A percentile compares a stretch with the other conserved stretches of the same genome.
phyloP scores from a whole-genome alignment of 2,329 filamentous ascomycete genomes.

The Apiospora saccharicola region DNA sequence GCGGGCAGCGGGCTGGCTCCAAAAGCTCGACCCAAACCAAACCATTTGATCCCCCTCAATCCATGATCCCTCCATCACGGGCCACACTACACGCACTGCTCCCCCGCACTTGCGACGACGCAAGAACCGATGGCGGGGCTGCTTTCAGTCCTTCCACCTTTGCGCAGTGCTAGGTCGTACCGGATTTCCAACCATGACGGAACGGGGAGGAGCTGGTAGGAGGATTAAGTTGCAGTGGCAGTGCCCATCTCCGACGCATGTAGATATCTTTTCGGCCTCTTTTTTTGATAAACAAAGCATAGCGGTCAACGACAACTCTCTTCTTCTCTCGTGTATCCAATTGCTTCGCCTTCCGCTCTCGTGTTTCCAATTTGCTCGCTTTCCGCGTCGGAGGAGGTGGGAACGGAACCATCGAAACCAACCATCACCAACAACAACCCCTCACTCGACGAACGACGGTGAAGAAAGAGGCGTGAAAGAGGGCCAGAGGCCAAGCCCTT shows the following conservation, averaged over 20 bases:
- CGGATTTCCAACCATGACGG: background rate
- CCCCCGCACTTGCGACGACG: conserved; percentile 12
- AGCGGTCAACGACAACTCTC: background rate
- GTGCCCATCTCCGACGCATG: background rate
- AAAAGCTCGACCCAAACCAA: background rate
- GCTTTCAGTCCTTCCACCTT: background rate
- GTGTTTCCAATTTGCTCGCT: too few species aligned
- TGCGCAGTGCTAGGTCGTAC: background rate
- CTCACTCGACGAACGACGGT: background rate
- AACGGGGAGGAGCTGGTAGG: background rate
- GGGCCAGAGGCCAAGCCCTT: background rate
- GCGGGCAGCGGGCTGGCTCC: too few species aligned
- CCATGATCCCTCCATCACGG: conserved; percentile 7
- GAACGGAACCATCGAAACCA: background rate
- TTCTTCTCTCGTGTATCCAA: background rate
- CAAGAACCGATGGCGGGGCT: background rate
- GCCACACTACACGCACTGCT: background rate
- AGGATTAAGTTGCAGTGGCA: background rate
- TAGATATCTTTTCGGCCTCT: background rate
- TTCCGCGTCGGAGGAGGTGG: background rate
- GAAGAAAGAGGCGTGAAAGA: background rate
- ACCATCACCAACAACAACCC: background rate
- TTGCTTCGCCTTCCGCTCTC: background rate
- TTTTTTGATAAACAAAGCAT: background rate
- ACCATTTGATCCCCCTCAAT: background rate